Evolutionary conservation across 371 early-diverging fungal species (phyloP), one percentile per base, ranked within the genome.

Genomic region (Parasitella parasitica): DNA sequence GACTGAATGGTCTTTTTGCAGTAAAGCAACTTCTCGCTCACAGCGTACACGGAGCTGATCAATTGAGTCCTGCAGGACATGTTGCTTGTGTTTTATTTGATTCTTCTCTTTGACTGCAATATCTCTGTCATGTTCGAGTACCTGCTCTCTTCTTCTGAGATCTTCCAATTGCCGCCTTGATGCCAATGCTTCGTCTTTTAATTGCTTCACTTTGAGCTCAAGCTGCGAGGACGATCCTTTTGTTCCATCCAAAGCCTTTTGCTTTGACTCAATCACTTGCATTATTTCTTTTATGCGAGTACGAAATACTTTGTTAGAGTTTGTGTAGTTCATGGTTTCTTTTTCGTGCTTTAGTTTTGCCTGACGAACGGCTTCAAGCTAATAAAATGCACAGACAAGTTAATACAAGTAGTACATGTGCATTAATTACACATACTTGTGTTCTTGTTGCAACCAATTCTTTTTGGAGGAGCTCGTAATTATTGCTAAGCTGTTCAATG

Each of bases 81-180:
- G 37, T 22, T 70, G 67, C 28, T 75, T 67, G 18, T 71, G 68
- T 30, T 76, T 66, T 9, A 64, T 60, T 15, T 74, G 76, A 6
- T 69, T 68, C 56, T 72, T 76, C 57, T 73, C 69, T 46, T 72
- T 69, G 0, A 74, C 67, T 0, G 76, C 72, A 7, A 57, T 22
- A 50, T 77, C 72, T 28, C 76, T 64, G 27, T 74, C 81, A 48
- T 70, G 74, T 32, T 72, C 71, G 7, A 80, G 62, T 9, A 72
- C 71, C 49, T 72, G 73, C 27, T 80, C 81, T 58, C 70, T 57
- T 26, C 60, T 64, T 53, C 78, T 64, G 11, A 80, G 55, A 3
- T 68, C 76, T 54, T 80, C 81, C 5, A 80, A 50, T 26, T 77
- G 74, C 18, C 65, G 60, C 34, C 81, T 72, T 15, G 81, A 80